Base-by-base conservation (phyloP, 164 flowering plant species). In the grape (Vitis vinifera) region DNA sequence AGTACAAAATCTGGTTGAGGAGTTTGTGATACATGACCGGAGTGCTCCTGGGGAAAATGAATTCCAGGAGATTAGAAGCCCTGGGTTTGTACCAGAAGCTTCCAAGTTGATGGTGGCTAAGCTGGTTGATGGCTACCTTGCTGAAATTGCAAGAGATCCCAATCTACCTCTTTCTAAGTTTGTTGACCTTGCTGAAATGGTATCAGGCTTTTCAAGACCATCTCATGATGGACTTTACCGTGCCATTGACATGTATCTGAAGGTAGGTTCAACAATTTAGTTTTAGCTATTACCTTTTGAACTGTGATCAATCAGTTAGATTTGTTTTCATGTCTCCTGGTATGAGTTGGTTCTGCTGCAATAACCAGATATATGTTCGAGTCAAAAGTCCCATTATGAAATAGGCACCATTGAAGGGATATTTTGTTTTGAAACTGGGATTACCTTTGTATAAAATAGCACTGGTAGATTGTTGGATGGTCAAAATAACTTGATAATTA, bases 151-250 rank as follows among this genome's bases (percentile, higher is more conserved):
- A 14, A 71, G 78, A n/a, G 92, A 91, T 77, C 82, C 86, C 9
- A 83, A 80, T 74, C 71, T 89, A 47, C 82, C 90, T 53, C 68
- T 85, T 13, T 70, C 86, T 0, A 85, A 77, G 19, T 91, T 91
- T 71, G 66, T 83, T 5, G 73, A 53, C 62, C 85, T 91, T 7
- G 91, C 93, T 16, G 90, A 87, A 49, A 68, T 75, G 73, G 83
- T 86, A 16, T 83, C 87, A 3, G 72, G 78, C 55, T 85, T 86
- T 71, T 63, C 91, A 47, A 83, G 94, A 68, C 79, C 80, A 16
- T 70, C 85, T 9, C 90, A 91, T 67, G 94, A 91, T 80, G 91
- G 94, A 47, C 79, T 91, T 73, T 91, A 91, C 68, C 90, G 91
- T 3, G 89, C 94, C 50, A 81, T 91, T 51, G 97, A 91, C 81